Conservation (phyloP, 2,329 filamentous ascomycete genomes). For the Exophiala alcalophila region DNA sequence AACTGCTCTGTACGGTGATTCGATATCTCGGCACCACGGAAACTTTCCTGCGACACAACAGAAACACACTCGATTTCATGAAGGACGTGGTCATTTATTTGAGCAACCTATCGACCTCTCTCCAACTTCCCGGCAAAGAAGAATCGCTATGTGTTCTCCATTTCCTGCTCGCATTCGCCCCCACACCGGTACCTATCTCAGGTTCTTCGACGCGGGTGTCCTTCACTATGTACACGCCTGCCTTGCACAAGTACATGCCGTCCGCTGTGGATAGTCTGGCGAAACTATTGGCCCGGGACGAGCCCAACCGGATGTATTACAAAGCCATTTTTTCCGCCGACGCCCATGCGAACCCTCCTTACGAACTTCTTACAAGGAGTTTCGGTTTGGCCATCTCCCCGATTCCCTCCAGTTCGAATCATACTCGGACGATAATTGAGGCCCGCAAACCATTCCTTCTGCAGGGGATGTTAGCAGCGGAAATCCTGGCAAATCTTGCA, state of each 20-base stretch:
- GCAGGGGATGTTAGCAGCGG: constrained; percentile 85
- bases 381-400: constrained; percentile 85
- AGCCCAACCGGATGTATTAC: constrained; percentile 85
- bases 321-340: constrained; percentile 77
- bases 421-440: constrained; percentile 68
- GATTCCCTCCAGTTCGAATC: constrained; percentile 62
- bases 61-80: constrained; percentile 93
- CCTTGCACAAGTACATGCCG: constrained; percentile 81
- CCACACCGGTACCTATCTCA: constrained; percentile 65
- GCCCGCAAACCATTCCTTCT: constrained; percentile 83
- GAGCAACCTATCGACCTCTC: constrained; percentile 78
- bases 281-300: constrained; percentile 86
- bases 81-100: constrained; percentile 88
- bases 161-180: constrained; percentile 87
- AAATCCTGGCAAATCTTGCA: constrained; percentile 76
- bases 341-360: constrained; percentile 59
- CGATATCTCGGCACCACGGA: constrained; percentile 84
- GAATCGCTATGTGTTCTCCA: constrained; percentile 83
- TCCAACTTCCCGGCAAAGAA: constrained; percentile 80
- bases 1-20: constrained; percentile 79
- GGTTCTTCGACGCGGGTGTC: constrained; percentile 58
- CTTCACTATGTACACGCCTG: constrained; percentile 78
- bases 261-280: constrained; percentile 86
- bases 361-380: constrained; percentile 78
- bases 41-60: constrained; percentile 75